phyloP scores from a whole-genome alignment of 2,329 filamentous ascomycete genomes.

The Microascus cirrosus region DNA sequence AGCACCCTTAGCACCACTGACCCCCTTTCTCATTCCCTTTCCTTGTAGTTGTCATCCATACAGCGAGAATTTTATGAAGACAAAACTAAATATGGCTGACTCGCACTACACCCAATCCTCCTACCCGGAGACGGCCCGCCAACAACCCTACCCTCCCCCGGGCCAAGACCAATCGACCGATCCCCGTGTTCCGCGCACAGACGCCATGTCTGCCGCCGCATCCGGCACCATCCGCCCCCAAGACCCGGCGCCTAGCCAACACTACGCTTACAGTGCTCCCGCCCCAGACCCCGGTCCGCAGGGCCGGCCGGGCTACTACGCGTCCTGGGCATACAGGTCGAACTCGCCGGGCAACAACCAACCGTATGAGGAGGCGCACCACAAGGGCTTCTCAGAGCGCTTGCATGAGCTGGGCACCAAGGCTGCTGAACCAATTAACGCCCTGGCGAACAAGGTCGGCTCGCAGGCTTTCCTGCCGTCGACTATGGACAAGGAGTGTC shows the following conservation, averaged over 20 bases:
- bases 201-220: neutral
- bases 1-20: neutral
- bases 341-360: neutral
- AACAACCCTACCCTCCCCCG: neutral
- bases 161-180: neutral
- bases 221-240: neutral
- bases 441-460: constrained; percentile 72
- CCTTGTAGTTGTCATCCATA: neutral
- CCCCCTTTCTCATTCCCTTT: neutral
- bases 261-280: neutral
- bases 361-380: neutral
- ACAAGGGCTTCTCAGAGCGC: constrained; percentile 3
- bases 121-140: neutral
- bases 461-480: constrained; percentile 77
- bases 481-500: constrained; percentile 76
- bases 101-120: neutral
- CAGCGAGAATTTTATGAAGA: neutral
- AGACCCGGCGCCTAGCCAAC: neutral
- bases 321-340: neutral
- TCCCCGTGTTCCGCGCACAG: neutral
- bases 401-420: constrained; percentile 8
- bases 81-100: neutral
- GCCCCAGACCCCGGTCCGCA: constrained; percentile 3
- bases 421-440: constrained; percentile 55
- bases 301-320: constrained; percentile 6